phyloP scores from a whole-genome alignment of 257 asterid species.

The Gentiana macrophylla region DNA sequence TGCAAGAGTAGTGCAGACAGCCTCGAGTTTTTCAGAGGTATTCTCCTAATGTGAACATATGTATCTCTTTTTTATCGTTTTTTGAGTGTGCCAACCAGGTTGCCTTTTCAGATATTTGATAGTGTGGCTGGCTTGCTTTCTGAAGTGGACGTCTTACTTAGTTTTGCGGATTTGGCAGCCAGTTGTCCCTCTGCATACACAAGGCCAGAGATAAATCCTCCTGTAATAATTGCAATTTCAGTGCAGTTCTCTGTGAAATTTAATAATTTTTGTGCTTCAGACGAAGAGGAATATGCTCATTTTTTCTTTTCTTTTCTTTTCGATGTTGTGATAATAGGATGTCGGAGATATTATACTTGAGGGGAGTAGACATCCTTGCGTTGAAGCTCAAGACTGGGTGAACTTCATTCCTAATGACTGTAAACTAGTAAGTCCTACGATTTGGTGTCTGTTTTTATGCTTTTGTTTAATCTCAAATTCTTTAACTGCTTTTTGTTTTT shows the following conservation, averaged over 20 bases:
- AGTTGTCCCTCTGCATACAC: conserved; percentile 77
- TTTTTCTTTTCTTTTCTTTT: conserved; percentile 1
- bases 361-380: conserved; percentile 99
- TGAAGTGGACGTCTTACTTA: conserved; percentile 86
- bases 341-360: conserved; percentile 77
- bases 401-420: conserved; percentile 94
- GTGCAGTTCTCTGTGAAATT: neutral
- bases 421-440: conserved; percentile 58
- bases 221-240: conserved; percentile 34
- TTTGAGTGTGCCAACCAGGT: conserved; percentile 12
- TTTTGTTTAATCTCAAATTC: conserved; percentile 12
- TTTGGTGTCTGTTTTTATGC: conserved; percentile 11
- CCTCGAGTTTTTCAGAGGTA: conserved; percentile 84
- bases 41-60: neutral
- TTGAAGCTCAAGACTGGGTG: conserved; percentile 99
- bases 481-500: conserved; percentile 12
- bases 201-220: conserved; percentile 66
- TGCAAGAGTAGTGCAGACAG: conserved; percentile 80
- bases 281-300: conserved; percentile 10
- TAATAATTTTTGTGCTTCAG: conserved; percentile 2
- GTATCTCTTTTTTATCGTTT: neutral
- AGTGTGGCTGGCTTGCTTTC: conserved; percentile 66
- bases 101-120: conserved; percentile 60
- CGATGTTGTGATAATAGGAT: conserved; percentile 36
- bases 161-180: conserved; percentile 96